Conservation (phyloP, 2,329 filamentous ascomycete genomes). For the Cercospora sp. region DNA sequence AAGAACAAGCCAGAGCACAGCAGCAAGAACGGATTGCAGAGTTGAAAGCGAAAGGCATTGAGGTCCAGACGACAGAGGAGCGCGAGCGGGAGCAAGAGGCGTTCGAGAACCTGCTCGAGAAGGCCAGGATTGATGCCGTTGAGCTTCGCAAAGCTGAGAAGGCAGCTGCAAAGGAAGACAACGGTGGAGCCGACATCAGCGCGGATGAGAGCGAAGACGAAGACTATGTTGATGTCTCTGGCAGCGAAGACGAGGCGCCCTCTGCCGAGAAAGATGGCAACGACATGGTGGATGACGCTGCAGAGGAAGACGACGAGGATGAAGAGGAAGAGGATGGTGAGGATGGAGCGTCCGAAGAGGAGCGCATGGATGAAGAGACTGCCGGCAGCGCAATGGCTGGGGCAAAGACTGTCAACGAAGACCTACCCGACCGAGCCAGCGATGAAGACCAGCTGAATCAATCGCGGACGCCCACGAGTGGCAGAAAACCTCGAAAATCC, state of each 20-base stretch:
- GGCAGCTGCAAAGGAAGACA: conserved; percentile 67
- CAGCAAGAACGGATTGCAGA: conserved; percentile 74
- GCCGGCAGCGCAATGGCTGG: conserved; percentile 25
- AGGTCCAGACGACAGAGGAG: conserved; percentile 83
- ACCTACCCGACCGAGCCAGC: not conserved
- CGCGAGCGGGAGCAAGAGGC: conserved; percentile 77
- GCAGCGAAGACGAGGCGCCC: conserved; percentile 24
- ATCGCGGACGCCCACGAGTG: conserved; percentile 18
- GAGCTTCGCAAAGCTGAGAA: conserved; percentile 77
- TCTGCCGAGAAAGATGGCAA: conserved; percentile 11
- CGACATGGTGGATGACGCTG: conserved; percentile 24
- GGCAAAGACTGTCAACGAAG: conserved; percentile 36
- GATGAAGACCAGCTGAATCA: conserved; percentile 1
- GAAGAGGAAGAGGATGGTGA: conserved; percentile 34
- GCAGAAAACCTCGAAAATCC: conserved; percentile 35
- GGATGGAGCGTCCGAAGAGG: conserved; percentile 25
- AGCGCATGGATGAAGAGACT: conserved; percentile 22
- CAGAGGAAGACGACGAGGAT: conserved; percentile 34
- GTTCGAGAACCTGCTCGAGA: conserved; percentile 84
- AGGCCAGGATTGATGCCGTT: conserved; percentile 76
- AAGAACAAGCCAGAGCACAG: conserved; percentile 76
- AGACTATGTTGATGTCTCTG: conserved; percentile 39
- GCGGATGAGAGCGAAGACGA: conserved; percentile 60
- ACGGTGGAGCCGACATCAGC: conserved; percentile 48
- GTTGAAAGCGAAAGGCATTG: conserved; percentile 75